Evolutionary conservation across 495 filamentous ascomycete genomes (phyloP).

Genomic region (Hyaloscypha finlandica): DNA sequence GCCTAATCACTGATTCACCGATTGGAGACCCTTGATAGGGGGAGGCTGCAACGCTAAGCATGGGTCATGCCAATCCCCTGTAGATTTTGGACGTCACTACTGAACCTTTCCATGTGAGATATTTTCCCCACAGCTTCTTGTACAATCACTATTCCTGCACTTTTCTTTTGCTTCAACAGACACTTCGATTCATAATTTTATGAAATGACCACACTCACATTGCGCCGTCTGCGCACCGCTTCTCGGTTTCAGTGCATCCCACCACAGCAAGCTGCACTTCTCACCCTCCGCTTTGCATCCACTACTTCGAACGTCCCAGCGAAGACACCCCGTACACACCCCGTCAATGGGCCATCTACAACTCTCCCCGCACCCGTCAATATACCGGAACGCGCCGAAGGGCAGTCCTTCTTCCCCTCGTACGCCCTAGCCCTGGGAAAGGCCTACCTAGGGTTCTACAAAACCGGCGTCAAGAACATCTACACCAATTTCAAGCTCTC

Average conservation of each 20-base stretch:
- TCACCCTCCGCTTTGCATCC: background rate
- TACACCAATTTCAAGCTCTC: conserved; percentile 54
- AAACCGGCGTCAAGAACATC: conserved; percentile 74
- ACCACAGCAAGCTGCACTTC: background rate
- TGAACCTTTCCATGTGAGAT: background rate
- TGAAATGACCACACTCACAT: conserved; percentile 31
- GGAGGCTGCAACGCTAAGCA: background rate
- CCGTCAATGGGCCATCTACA: conserved; percentile 57
- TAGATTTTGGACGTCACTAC: background rate
- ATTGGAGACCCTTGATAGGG: background rate
- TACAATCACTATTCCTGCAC: background rate
- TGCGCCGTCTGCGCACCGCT: conserved; percentile 28
- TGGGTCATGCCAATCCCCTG: background rate
- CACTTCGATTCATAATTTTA: background rate
- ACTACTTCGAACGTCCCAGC: conserved; percentile 11
- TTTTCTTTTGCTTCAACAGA: background rate
- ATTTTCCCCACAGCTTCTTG: conserved; percentile 5
- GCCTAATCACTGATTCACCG: too few relatives aligned
- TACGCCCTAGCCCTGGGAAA: conserved; percentile 55
- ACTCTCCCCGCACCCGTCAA: conserved; percentile 61
- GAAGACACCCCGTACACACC: background rate
- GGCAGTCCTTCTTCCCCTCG: conserved; percentile 37
- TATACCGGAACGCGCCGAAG: conserved; percentile 45
- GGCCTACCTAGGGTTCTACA: conserved; percentile 79
- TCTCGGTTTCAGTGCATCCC: conserved; percentile 15